Percentiles rank a stretch among this genome's conserved stretches.
phyloP scores from a whole-genome alignment of 441 rosid species.

The Jatropha podagrica region DNA sequence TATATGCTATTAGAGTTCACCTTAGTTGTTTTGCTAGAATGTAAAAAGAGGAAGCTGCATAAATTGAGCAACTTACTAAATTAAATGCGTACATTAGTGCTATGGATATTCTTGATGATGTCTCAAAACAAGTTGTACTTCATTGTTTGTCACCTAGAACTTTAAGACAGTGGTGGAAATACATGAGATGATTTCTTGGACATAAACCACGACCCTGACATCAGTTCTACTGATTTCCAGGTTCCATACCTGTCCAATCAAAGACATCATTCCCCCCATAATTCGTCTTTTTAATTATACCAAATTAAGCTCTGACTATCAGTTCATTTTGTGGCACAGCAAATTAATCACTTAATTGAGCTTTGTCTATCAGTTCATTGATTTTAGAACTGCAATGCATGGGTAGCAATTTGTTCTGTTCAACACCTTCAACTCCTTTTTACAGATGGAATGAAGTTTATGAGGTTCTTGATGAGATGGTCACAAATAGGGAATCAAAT shows the following conservation, averaged over 20 bases:
- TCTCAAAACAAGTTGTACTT: background rate
- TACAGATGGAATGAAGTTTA: slow-evolving; percentile 80
- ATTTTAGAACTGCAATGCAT: background rate
- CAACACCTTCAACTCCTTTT: slow-evolving; percentile 22
- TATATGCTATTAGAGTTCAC: background rate
- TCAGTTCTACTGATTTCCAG: background rate
- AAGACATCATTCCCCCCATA: background rate
- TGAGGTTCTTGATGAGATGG: slow-evolving; percentile 82
- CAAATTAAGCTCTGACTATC: no score
- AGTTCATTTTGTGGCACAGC: background rate
- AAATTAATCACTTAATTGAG: background rate
- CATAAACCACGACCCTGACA: background rate
- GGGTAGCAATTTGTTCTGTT: background rate
- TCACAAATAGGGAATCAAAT: slow-evolving; percentile 63
- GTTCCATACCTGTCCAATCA: background rate
- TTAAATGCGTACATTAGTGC: background rate
- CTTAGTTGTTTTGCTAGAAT: background rate
- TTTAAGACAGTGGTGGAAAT: background rate
- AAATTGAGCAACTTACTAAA: background rate
- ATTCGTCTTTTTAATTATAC: background rate
- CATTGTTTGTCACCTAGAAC: background rate
- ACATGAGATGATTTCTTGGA: background rate
- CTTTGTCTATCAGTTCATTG: background rate
- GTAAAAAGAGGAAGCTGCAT: background rate
- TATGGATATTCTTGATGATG: background rate